phyloP scores from a whole-genome alignment of 345 rosid species.

The Euphorbia peplus region DNA sequence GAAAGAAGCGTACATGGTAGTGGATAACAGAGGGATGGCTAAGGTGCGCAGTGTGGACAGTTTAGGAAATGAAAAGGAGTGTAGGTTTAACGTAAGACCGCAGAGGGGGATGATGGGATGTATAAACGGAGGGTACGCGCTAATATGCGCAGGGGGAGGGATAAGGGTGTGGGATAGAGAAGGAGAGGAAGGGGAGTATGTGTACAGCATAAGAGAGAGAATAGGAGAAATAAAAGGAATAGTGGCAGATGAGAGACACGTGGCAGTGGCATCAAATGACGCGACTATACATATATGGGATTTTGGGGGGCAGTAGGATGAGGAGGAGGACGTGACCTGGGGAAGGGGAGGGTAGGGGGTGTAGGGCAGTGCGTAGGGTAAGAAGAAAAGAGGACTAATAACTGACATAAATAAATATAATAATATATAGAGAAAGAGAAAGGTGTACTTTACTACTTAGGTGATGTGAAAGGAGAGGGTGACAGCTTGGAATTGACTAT shows the following conservation, averaged over 20 bases:
- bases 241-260: slow-evolving; percentile 65
- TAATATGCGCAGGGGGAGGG: slow-evolving; percentile 66
- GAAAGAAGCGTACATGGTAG: slow-evolving; percentile 45
- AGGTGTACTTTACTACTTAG: neutral
- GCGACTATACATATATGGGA: slow-evolving; percentile 74
- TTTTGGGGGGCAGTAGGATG: slow-evolving; percentile 57
- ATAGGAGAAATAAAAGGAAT: slow-evolving; percentile 54
- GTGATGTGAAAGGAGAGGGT: neutral
- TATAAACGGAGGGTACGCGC: slow-evolving; percentile 58
- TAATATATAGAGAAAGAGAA: neutral
- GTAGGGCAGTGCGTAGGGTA: too few species aligned
- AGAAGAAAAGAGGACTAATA: neutral
- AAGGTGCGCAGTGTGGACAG: slow-evolving; percentile 63
- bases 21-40: slow-evolving; percentile 55
- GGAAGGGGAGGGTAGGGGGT: too few species aligned
- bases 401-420: neutral
- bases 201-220: slow-evolving; percentile 52
- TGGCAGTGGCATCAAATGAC: slow-evolving; percentile 62
- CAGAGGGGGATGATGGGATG: slow-evolving; percentile 52
- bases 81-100: slow-evolving; percentile 42
- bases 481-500: too few species aligned
- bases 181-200: slow-evolving; percentile 13
- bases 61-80: slow-evolving; percentile 29
- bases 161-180: slow-evolving; percentile 62
- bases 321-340: neutral